Evolutionary conservation across 805 yeast genomes (phyloP).

Genomic region (Schwanniomyces yamadae): DNA sequence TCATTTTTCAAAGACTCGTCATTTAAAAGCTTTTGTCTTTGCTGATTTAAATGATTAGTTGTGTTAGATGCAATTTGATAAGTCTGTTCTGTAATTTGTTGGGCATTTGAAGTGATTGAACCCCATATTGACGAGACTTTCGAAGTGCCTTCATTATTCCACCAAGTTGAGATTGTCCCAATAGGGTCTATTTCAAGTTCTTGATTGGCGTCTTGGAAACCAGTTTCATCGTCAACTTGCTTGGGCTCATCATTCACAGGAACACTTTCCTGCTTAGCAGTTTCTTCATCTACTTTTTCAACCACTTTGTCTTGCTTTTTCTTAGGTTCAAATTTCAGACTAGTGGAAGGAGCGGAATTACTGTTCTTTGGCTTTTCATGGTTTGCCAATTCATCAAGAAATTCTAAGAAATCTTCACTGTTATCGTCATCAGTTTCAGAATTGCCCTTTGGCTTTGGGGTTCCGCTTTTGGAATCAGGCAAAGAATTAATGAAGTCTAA

Average conservation of each 20-base stretch:
- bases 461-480: constrained; percentile 54
- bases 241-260: constrained; percentile 12
- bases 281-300: not conserved
- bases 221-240: constrained; percentile 10
- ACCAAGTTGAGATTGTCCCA: constrained; percentile 68
- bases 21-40: constrained; percentile 35
- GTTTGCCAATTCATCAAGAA: constrained; percentile 69
- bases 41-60: constrained; percentile 39
- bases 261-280: constrained; percentile 4
- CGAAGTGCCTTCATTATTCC: constrained; percentile 67
- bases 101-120: constrained; percentile 55
- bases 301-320: constrained; percentile 20
- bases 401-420: constrained; percentile 54
- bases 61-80: constrained; percentile 48
- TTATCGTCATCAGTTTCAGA: constrained; percentile 29
- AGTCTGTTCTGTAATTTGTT: constrained; percentile 49
- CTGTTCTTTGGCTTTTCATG: constrained; percentile 42
- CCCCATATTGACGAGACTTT: constrained; percentile 70
- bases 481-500: constrained; percentile 77
- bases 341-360: constrained; percentile 13
- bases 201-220: constrained; percentile 14
- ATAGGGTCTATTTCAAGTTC: constrained; percentile 54
- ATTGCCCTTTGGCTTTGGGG: constrained; percentile 28
- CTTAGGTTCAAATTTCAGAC: constrained; percentile 35
- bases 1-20: constrained; percentile 22